A percentile compares a stretch with the other conserved stretches of the same genome.
These are phyloP conservation scores for Pilaira anomala DNA, from an alignment of 192 early-diverging fungal species.

Conservation along the genomic window DNA sequence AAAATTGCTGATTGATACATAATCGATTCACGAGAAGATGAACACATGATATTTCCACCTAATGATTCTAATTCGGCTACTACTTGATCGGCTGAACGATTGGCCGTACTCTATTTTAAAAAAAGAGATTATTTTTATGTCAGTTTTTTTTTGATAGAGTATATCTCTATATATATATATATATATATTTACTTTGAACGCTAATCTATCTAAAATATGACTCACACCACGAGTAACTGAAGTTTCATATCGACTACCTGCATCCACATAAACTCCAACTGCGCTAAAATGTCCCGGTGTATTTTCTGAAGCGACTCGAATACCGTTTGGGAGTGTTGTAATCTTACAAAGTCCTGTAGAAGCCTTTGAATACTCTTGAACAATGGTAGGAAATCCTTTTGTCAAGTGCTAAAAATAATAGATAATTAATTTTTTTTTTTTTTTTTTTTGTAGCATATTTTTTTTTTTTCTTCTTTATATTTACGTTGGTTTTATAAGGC, in stretches of 20 bases:
- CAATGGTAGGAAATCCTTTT: constrained; percentile 19
- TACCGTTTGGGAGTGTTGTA: constrained; percentile 85
- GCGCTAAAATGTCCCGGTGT: constrained; percentile 88
- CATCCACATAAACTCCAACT: constrained; percentile 86
- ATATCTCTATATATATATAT: too few species aligned
- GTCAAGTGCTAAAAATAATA: background rate
- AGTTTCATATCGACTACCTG: constrained; percentile 86
- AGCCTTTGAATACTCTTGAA: constrained; percentile 37
- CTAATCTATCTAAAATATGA: constrained; percentile 88
- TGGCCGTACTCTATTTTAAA: constrained; percentile 57
- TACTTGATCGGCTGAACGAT: constrained; percentile 64
- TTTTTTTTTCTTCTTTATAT: background rate
- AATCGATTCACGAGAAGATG: constrained; percentile 88
- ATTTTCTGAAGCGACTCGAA: constrained; percentile 79
- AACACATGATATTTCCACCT: constrained; percentile 88
- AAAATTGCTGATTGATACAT: constrained; percentile 95
- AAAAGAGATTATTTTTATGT: background rate
- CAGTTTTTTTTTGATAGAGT: too few species aligned
- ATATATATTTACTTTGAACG: constrained; percentile 86
- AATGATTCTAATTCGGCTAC: constrained; percentile 78
- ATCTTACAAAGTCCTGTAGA: constrained; percentile 44
- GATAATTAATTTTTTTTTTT: background rate
- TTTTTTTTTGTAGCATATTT: background rate
- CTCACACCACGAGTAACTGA: constrained; percentile 62
- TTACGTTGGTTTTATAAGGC: too few species aligned